These are phyloP conservation scores for Decorospora gaudefroyi DNA, from an alignment of 2,329 filamentous ascomycete species.

Conservation along the genomic window DNA sequence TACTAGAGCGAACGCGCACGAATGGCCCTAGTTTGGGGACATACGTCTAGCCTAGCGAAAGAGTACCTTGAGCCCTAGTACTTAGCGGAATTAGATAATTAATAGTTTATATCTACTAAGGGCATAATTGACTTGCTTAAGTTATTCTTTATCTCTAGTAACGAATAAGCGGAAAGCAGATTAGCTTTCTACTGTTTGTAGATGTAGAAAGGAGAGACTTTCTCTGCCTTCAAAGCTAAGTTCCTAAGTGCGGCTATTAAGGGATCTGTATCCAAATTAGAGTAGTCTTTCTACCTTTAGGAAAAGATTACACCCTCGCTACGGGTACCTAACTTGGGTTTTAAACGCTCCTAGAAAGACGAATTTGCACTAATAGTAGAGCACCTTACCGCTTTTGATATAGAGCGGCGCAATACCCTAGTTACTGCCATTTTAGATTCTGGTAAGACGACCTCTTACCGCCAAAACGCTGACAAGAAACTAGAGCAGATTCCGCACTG, in stretches of 20 bases:
- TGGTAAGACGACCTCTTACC: background rate
- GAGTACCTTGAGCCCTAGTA: background rate
- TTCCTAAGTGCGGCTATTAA: background rate
- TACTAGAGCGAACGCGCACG: background rate
- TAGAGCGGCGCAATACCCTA: background rate
- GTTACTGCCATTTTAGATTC: background rate
- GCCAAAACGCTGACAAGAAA: background rate
- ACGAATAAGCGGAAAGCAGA: background rate
- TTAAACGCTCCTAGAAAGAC: background rate
- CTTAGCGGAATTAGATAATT: background rate
- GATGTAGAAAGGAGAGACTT: background rate
- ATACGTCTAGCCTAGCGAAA: background rate
- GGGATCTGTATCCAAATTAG: background rate
- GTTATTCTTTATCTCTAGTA: background rate
- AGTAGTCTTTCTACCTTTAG: background rate
- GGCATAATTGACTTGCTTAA: background rate
- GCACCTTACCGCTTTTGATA: background rate
- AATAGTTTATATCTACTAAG: background rate
- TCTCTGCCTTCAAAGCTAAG: background rate
- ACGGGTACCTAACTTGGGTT: background rate
- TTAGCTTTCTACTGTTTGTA: background rate
- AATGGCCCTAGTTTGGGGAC: background rate
- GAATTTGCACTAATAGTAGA: no score
- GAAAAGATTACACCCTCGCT: background rate
- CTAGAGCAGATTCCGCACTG: background rate